These are phyloP conservation scores for Chaetomium olivaceum DNA, from an alignment of 2,329 filamentous ascomycete species.

Conservation along the genomic window DNA sequence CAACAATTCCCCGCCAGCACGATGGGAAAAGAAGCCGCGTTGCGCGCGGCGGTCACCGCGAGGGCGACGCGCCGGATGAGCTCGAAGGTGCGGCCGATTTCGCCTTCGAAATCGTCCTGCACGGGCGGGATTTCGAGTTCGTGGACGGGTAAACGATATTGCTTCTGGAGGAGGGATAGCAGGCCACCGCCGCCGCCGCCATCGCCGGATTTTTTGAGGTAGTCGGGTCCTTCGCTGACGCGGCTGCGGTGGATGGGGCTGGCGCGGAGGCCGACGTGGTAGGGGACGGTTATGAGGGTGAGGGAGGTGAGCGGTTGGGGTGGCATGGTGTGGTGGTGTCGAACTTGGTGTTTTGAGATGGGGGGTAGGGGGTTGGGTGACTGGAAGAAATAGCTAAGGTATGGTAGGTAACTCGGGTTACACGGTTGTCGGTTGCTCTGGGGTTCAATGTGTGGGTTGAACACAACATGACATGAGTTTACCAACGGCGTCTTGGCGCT, in stretches of 20 bases:
- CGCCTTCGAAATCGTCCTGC: constrained; percentile 41
- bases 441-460: no score
- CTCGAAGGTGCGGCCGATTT: constrained; percentile 44
- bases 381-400: no score
- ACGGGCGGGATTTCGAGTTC: constrained; percentile 35
- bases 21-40: constrained; percentile 40
- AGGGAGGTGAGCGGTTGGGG: constrained; percentile 28
- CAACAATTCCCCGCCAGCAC: constrained; percentile 45
- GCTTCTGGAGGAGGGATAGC: constrained; percentile 32
- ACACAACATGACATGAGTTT: no score
- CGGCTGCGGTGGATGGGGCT: constrained; percentile 14
- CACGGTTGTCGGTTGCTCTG: no score
- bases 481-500: no score
- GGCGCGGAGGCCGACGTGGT: constrained; percentile 42
- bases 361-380: background rate
- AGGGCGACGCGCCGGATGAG: constrained; percentile 41
- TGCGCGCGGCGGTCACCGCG: constrained; percentile 35
- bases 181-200: constrained; percentile 34
- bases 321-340: background rate
- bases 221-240: constrained; percentile 38
- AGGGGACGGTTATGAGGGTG: constrained; percentile 43
- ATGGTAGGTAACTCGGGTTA: no score
- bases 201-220: constrained; percentile 36
- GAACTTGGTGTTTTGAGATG: background rate
- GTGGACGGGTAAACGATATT: constrained; percentile 28